Evolutionary conservation across 2,329 filamentous ascomycete genomes (phyloP).

Genomic region (Herpotrichia juniperi): DNA sequence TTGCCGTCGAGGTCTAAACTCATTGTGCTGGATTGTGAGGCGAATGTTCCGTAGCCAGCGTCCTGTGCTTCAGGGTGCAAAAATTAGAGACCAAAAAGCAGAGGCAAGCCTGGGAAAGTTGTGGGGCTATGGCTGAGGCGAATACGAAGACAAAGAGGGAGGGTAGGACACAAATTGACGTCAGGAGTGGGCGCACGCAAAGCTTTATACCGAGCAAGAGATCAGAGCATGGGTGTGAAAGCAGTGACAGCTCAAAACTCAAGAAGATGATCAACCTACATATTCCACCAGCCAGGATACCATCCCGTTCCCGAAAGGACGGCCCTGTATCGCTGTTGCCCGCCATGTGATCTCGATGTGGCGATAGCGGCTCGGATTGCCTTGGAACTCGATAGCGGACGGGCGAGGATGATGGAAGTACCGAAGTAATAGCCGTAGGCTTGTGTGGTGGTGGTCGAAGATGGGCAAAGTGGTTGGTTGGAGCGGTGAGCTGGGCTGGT

Average conservation of each 20-base stretch:
- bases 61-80: slow-evolving; percentile 9
- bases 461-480: slow-evolving; percentile 11
- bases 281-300: slow-evolving; percentile 13
- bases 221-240: slow-evolving; percentile 8
- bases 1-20: slow-evolving; percentile 27
- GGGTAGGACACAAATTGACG: not conserved
- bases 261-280: slow-evolving; percentile 23
- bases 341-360: slow-evolving; percentile 9
- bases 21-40: slow-evolving; percentile 19
- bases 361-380: not conserved
- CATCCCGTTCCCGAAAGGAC: slow-evolving; percentile 13
- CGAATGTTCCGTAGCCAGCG: slow-evolving; percentile 17
- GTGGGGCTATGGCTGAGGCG: not conserved
- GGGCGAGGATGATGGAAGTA: not conserved
- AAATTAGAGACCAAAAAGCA: slow-evolving; percentile 2
- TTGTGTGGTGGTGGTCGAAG: slow-evolving; percentile 2
- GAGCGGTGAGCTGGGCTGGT: slow-evolving; percentile 17
- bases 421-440: slow-evolving; percentile 8
- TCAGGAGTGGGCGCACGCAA: slow-evolving; percentile 6
- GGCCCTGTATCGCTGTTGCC: slow-evolving; percentile 3
- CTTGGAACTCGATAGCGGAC: not conserved
- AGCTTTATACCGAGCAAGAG: slow-evolving; percentile 19
- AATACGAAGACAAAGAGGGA: slow-evolving; percentile 6
- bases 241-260: slow-evolving; percentile 6
- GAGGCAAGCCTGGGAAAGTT: not conserved